These are phyloP conservation scores for Globisporangium polare DNA, from an alignment of 352 stramenopile genomes.

Conservation along the genomic window DNA sequence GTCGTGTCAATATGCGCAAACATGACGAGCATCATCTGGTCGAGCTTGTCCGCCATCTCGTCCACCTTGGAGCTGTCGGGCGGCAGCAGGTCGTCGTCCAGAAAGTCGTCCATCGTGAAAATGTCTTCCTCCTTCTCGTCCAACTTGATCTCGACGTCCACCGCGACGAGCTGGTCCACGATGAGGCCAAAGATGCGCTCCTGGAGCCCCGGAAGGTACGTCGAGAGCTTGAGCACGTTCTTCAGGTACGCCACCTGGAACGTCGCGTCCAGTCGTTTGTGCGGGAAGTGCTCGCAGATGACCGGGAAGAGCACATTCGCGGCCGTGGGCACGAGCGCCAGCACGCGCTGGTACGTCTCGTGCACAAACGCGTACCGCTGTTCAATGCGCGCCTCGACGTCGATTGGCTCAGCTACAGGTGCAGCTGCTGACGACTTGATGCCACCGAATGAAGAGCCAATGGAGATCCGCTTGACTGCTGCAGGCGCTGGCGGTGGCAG, in stretches of 20 bases:
- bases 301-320: constrained; percentile 75
- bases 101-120: constrained; percentile 79
- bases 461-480: constrained; percentile 25
- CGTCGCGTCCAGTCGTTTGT: constrained; percentile 70
- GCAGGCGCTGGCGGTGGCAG: constrained; percentile 13
- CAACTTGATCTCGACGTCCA: constrained; percentile 89
- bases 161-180: constrained; percentile 78
- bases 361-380: constrained; percentile 59
- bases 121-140: constrained; percentile 84
- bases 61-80: constrained; percentile 48
- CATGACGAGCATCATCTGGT: constrained; percentile 86
- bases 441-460: constrained; percentile 42
- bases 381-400: constrained; percentile 53
- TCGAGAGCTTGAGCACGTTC: constrained; percentile 69
- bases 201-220: constrained; percentile 61
- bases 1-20: constrained; percentile 78
- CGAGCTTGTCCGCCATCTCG: constrained; percentile 86
- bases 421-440: not conserved
- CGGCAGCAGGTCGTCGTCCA: constrained; percentile 73
- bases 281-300: constrained; percentile 73
- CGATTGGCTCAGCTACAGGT: constrained; percentile 16
- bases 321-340: constrained; percentile 71
- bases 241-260: constrained; percentile 69
- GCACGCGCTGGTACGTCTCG: constrained; percentile 52
- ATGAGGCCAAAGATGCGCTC: constrained; percentile 84